Percentiles rank a stretch among this genome's conserved stretches.
Conservation (phyloP, 805 yeast genomes). For the Candida ficus region DNA sequence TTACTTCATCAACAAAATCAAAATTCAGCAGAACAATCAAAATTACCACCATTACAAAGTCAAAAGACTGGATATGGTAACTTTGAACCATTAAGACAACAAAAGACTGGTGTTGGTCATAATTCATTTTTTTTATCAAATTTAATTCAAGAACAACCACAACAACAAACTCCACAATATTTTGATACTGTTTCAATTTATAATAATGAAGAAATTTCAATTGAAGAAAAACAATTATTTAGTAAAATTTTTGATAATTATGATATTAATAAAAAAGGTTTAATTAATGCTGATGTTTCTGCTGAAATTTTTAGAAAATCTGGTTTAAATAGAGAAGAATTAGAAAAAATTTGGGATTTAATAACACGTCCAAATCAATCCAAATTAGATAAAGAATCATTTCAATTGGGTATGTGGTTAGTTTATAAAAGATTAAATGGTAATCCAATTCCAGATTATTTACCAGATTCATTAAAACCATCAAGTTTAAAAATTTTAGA, state of each 20-base stretch:
- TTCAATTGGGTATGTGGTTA: slow-evolving; percentile 95
- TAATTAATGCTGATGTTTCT: slow-evolving; percentile 77
- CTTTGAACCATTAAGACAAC: slow-evolving; percentile 32
- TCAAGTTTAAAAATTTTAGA: slow-evolving; percentile 77
- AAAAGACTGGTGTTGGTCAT: slow-evolving; percentile 41
- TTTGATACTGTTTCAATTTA: slow-evolving; percentile 22
- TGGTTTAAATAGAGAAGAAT: slow-evolving; percentile 81
- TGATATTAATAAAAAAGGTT: slow-evolving; percentile 69
- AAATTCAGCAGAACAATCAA: too few relatives aligned
- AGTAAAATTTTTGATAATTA: slow-evolving; percentile 88
- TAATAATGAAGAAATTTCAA: slow-evolving; percentile 50
- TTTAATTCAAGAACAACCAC: slow-evolving; percentile 59
- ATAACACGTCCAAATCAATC: slow-evolving; percentile 84
- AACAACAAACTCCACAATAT: slow-evolving; percentile 2
- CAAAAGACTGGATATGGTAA: slow-evolving; percentile 53
- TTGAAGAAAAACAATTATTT: slow-evolving; percentile 79
- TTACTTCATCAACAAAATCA: slow-evolving; percentile 29
- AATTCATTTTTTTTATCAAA: slow-evolving; percentile 36
- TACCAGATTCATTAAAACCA: slow-evolving; percentile 89
- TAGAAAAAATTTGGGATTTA: slow-evolving; percentile 87
- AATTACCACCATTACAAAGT: slow-evolving; percentile 29
- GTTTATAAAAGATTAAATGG: slow-evolving; percentile 90
- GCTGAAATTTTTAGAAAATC: slow-evolving; percentile 86
- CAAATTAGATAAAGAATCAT: slow-evolving; percentile 83
- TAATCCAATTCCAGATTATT: slow-evolving; percentile 65